Evolutionary conservation across 768 basidiomycete genomes (phyloP).

Genomic region (Rhizopogon rudus): DNA sequence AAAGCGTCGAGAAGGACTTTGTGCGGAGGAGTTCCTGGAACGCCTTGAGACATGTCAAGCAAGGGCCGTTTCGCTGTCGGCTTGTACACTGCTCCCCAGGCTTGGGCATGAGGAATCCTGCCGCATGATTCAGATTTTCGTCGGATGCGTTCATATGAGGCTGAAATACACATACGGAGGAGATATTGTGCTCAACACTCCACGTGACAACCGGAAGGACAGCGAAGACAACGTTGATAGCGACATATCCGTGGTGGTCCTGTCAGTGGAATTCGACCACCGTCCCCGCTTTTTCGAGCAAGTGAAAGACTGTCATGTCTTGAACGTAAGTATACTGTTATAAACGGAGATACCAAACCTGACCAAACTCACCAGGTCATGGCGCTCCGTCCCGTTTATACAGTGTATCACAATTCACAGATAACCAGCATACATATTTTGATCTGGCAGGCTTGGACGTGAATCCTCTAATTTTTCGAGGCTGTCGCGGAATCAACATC

Average conservation of each 20-base stretch:
- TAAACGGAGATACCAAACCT: too few relatives aligned
- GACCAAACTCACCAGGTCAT: too few relatives aligned
- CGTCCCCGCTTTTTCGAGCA: too few relatives aligned
- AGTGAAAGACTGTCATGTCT: too few relatives aligned
- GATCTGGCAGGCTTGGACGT: too few relatives aligned
- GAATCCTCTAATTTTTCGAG: too few relatives aligned
- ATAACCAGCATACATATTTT: too few relatives aligned
- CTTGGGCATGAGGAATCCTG: constrained; percentile 55
- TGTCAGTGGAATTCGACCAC: background rate
- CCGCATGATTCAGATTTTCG: background rate
- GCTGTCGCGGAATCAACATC: too few relatives aligned
- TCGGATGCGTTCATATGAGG: background rate
- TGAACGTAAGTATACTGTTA: too few relatives aligned
- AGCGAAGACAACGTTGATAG: background rate
- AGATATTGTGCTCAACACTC: constrained; percentile 37
- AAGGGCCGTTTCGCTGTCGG: constrained; percentile 41
- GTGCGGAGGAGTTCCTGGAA: constrained; percentile 64
- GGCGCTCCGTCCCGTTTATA: too few relatives aligned
- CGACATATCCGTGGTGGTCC: background rate
- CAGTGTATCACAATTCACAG: too few relatives aligned
- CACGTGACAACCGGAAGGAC: constrained; percentile 34
- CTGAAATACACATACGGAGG: constrained; percentile 36
- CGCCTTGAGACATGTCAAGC: constrained; percentile 74
- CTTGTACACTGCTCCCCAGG: constrained; percentile 47
- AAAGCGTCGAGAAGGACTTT: constrained; percentile 44